Evolutionary conservation across 169 alveolate genomes (phyloP), one percentile per base, ranked within the genome.

Genomic region (Besnoitia besnoiti): DNA sequence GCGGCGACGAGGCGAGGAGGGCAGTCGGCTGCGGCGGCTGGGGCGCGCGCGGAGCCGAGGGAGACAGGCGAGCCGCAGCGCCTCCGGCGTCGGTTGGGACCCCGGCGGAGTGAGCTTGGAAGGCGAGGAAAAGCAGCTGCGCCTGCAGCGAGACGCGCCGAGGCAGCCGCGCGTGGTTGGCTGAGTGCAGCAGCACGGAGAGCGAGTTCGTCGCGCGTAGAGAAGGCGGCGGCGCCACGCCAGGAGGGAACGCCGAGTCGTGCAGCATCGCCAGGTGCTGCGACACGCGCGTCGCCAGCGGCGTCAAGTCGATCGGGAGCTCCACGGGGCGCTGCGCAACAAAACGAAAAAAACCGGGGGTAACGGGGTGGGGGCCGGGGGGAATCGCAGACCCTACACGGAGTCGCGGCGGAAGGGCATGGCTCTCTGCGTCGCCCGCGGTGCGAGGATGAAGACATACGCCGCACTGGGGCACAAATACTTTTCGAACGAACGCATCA

Each of bases 101-200:
- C 46, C 46, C 42, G 80, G 80, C n/a, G 39, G 10, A n/a, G 44
- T 16, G 39, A 42, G 10, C 44, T 30, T 7, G 7, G 47, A 67
- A 35, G 19, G n/a, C 46, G 44, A 67, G 80, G 80, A 30, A 35
- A 16, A 67, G 80, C 40, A 67, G 80, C 46, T 35, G 80, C 10
- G 80, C 80, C 39, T 35, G 80, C 46, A 67, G 46, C 46, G 80
- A 67, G 80, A 67, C 24, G 40, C 80, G 80, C 12, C 80, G 80
- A 21, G 80, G 80, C 39, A 16, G 44, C 24, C 80, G 80, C 80
- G 39, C 44, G 44, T 67, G 80, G 24, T 35, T 35, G 3, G 39
- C 4, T 1, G 80, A 67, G 12, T 30, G 80, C 39, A 67, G 80
- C 40, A 67, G 80, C 40, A n/a, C 80, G 2, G 44, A 30, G 21